Conservation (phyloP, 768 basidiomycete genomes). For the Mycena latifolia region DNA sequence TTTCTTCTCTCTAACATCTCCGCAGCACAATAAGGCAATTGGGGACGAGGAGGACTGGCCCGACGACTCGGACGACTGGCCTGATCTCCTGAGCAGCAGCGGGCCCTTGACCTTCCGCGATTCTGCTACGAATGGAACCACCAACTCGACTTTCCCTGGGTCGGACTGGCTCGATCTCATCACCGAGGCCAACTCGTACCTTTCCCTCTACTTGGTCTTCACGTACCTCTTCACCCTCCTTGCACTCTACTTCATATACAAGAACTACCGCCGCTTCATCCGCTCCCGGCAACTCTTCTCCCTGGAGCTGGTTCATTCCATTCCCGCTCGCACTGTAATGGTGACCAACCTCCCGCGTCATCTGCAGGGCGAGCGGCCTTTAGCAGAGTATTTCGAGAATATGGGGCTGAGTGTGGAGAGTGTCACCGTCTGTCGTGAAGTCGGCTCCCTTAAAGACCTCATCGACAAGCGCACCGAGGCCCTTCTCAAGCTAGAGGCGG, state of each 20-base stretch:
- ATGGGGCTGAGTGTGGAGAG: slow-evolving; percentile 92
- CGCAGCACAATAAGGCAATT: slow-evolving; percentile 80
- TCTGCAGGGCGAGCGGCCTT: slow-evolving; percentile 83
- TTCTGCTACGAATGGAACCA: slow-evolving; percentile 28
- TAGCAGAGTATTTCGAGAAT: slow-evolving; percentile 95
- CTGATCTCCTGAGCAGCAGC: slow-evolving; percentile 43
- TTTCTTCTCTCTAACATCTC: slow-evolving; percentile 12
- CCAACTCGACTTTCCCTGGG: slow-evolving; percentile 52
- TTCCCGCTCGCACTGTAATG: slow-evolving; percentile 93
- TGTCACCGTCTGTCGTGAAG: slow-evolving; percentile 89
- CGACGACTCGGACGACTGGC: slow-evolving; percentile 61
- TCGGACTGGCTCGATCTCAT: slow-evolving; percentile 89
- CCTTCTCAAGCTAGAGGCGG: slow-evolving; percentile 80
- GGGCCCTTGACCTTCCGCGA: slow-evolving; percentile 38
- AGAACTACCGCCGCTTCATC: slow-evolving; percentile 91
- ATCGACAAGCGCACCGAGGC: slow-evolving; percentile 87
- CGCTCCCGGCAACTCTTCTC: slow-evolving; percentile 94
- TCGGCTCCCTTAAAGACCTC: slow-evolving; percentile 76
- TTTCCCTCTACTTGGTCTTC: slow-evolving; percentile 91
- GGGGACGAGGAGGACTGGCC: slow-evolving; percentile 69
- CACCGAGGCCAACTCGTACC: slow-evolving; percentile 90
- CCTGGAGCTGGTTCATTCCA: slow-evolving; percentile 93
- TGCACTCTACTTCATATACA: slow-evolving; percentile 87
- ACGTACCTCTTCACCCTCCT: slow-evolving; percentile 94
- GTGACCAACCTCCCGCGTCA: slow-evolving; percentile 88